Base-by-base conservation (phyloP, 768 basidiomycete species). In the Leucogyrophana mollusca region DNA sequence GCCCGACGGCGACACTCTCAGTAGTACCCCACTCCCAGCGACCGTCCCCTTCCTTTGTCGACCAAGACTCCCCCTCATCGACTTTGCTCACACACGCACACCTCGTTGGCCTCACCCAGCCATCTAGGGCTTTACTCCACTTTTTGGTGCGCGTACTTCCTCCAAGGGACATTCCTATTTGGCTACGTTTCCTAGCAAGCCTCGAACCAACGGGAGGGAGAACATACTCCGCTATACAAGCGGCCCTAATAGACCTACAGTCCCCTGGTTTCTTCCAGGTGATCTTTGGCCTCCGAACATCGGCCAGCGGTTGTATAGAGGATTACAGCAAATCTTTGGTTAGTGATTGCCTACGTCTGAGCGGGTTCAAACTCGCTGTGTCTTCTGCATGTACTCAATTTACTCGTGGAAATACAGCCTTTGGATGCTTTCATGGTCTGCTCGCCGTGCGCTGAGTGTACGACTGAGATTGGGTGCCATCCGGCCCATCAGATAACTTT, bases 31-130 rank as follows among this genome's bases (percentile, higher is more conserved):
- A 13, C 13, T n/a, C n/a, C n/a, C n/a, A 35, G 13, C 14, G 21
- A 2, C 33, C 47, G 17, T 18, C 39, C 23, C 9, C 25, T 7
- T 11, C 21, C 13, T 50, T 60, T 40, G 58, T 82, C 11, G 73
- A 78, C 56, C 76, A 83, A 50, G 70, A 82, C 48, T 75, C 76
- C 25, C 55, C 59, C 2, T 66, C 76, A 30, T 76, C 75, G 5
- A 62, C 60, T 39, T 48, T 79, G 23, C 46, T 72, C n/a, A 69
- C 74, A 52, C 66, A 71, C 34, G 62, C 64, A 4, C 68, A 72
- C 17, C 57, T 72, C 32, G 47, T 73, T 43, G 18, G 46, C 11
- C 24, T 23, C 30, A 30, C 45, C 13, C 38, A 53, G 44, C 18
- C 10, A n/a, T n/a, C n/a, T n/a, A n/a, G n/a, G n/a, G n/a, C 66